Percentiles rank a stretch among this genome's conserved stretches.
phyloP scores from a whole-genome alignment of 78 protist genomes.

The Pigoraptor vietnamica region DNA sequence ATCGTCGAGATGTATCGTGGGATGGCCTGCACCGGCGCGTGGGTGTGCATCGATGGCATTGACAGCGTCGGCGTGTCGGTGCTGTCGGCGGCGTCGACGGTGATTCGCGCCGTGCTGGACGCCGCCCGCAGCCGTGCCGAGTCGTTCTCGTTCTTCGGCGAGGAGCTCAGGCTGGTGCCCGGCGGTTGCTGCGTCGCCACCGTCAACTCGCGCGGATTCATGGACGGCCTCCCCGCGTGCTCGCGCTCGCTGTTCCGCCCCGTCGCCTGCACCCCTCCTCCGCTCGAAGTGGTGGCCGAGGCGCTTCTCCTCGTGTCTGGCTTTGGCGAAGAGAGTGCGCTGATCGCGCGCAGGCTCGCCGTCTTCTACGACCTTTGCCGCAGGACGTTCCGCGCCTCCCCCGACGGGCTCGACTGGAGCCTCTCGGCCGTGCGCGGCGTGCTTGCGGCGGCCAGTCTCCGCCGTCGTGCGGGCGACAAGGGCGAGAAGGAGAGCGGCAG shows the following conservation, averaged over 20 bases:
- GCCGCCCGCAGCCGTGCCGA: background rate
- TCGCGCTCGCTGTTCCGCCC: constrained; percentile 61
- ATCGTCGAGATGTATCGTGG: constrained; percentile 53
- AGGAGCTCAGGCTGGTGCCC: background rate
- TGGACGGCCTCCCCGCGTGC: background rate
- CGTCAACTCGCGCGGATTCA: background rate
- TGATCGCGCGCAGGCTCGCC: background rate
- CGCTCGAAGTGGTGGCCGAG: constrained; percentile 71
- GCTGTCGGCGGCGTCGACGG: constrained; percentile 36
- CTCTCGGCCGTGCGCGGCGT: background rate
- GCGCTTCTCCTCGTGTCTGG: constrained; percentile 61
- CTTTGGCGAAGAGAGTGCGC: constrained; percentile 4
- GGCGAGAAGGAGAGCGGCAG: background rate
- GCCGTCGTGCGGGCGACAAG: background rate
- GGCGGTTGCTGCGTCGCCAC: background rate
- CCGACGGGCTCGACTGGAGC: background rate
- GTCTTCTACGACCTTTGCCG: background rate
- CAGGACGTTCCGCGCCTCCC: background rate
- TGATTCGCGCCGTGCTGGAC: background rate
- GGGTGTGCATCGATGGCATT: constrained; percentile 86
- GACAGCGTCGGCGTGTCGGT: constrained; percentile 69
- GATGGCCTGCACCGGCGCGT: constrained; percentile 67
- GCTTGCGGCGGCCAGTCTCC: background rate
- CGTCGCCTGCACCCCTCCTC: constrained; percentile 83
- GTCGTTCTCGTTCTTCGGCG: background rate